phyloP scores from a whole-genome alignment of 306 rosid genomes.

The Carpinus viminea region DNA sequence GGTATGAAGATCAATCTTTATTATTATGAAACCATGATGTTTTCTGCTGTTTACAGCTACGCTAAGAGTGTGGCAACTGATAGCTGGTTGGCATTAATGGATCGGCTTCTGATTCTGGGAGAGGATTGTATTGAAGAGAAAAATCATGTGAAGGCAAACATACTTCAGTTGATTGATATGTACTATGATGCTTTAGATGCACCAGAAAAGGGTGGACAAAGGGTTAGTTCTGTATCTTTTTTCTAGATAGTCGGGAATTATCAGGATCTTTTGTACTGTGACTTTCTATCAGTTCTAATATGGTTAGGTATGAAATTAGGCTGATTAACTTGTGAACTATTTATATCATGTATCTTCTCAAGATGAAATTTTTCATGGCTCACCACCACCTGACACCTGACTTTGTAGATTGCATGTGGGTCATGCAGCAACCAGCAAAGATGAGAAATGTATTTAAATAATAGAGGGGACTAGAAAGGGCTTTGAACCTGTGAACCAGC shows the following conservation, averaged over 20 bases:
- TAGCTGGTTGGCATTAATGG: constrained; percentile 74
- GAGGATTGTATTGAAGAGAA: constrained; percentile 32
- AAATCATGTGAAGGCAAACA: constrained; percentile 35
- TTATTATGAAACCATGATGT: constrained; percentile 1
- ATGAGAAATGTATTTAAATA: too few species aligned
- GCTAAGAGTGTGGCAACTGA: constrained; percentile 55
- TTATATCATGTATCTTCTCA: not conserved
- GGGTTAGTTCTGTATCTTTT: constrained; percentile 51
- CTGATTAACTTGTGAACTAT: not conserved
- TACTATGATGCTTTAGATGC: constrained; percentile 80
- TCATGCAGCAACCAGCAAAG: too few species aligned
- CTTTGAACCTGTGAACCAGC: not conserved
- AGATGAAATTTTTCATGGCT: not conserved
- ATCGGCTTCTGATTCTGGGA: constrained; percentile 45
- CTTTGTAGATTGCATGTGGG: not conserved
- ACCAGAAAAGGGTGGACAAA: constrained; percentile 57
- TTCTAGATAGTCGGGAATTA: not conserved
- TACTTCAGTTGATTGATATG: constrained; percentile 52
- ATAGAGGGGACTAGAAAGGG: too few species aligned
- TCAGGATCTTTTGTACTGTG: not conserved
- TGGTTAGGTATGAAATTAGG: not conserved
- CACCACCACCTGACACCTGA: not conserved
- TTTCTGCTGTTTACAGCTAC: constrained; percentile 43
- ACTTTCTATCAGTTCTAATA: not conserved
- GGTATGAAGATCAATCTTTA: not conserved